Base-by-base conservation (phyloP, 73 alveolate genomes). In the Breviolum minutum region DNA sequence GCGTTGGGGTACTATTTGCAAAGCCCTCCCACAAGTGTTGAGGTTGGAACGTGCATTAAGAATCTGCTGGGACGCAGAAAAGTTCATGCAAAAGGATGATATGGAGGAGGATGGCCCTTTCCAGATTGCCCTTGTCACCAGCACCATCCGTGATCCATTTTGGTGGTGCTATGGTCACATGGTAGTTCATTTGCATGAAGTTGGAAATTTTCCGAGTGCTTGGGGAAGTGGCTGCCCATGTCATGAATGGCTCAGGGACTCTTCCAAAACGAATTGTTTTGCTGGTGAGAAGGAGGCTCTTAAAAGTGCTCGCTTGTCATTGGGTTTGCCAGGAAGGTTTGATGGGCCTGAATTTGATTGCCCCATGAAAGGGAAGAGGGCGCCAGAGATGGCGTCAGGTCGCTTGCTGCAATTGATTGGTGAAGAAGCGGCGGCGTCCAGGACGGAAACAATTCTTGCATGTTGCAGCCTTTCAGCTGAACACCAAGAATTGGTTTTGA, bases 171-270 rank as follows among this genome's bases (percentile, higher is more conserved):
- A 40, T 29, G 79, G 62, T 4, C 48, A 86, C 16, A 86, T 86
- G 95, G 14, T 86, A 6, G 29, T 62, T 13, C 61, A 30, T 62
- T 63, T 86, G 81, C 95, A 86, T 17, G 63, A 86, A 11, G 63
- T 63, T 4, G 95, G 81, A 9, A 62, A 86, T 27, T 64, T 63
- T 16, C 40, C 70, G 7, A 48, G 79, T 26, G 80, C 81, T 30
- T 86, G 95, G 95, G 95, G 81, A 54, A 61, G 80, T 16, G 95
- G 95, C 22, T 86, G 95, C 48, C 66, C 66, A 7, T 86, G 95
- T 70, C 95, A 81, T 20, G 90, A 54, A 20, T 81, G 90, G 90
- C 90, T 81, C 32, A 30, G 20, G 69, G 90, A 29, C 20, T 14
- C 29, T 11, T 22, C 87, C n/a, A 81, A 81, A 12, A 32, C 68